Evolutionary conservation across 352 stramenopile genomes (phyloP).

Genomic region (Globisporangium okanoganense): DNA sequence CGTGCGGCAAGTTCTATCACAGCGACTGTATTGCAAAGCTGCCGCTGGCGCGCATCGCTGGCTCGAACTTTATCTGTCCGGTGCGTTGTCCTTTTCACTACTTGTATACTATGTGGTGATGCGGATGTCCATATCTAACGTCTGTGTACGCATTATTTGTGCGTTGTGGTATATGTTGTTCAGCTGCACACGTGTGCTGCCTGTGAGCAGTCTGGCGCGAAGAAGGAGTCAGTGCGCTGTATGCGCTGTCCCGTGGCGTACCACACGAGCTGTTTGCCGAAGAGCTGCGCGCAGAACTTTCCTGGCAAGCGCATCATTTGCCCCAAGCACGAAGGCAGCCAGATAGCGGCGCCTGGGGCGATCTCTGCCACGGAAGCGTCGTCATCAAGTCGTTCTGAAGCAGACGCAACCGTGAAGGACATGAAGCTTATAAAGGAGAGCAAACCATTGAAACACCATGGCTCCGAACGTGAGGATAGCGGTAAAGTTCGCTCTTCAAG

Average conservation of each 20-base stretch:
- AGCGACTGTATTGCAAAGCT: constrained; percentile 77
- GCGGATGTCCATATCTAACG: neutral
- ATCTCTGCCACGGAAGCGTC: neutral
- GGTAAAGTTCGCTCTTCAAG: neutral
- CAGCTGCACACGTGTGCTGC: constrained; percentile 73
- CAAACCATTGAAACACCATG: constrained; percentile 2
- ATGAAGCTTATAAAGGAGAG: neutral
- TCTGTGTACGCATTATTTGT: constrained; percentile 2
- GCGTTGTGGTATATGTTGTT: neutral
- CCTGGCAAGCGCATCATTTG: constrained; percentile 76
- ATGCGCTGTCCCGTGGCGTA: constrained; percentile 78
- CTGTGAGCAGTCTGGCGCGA: constrained; percentile 70
- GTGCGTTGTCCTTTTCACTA: constrained; percentile 16
- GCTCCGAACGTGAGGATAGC: neutral
- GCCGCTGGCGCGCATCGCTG: constrained; percentile 68
- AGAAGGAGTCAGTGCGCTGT: constrained; percentile 79
- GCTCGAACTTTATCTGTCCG: constrained; percentile 82
- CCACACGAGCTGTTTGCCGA: constrained; percentile 71
- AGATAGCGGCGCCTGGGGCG: neutral
- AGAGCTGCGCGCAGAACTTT: constrained; percentile 44
- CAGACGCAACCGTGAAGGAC: neutral
- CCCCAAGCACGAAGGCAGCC: constrained; percentile 39
- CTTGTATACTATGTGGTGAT: neutral
- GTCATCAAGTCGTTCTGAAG: neutral
- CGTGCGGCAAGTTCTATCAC: constrained; percentile 86